Conservation (phyloP, 2,329 filamentous ascomycete genomes). For the Penicillium sp. region DNA sequence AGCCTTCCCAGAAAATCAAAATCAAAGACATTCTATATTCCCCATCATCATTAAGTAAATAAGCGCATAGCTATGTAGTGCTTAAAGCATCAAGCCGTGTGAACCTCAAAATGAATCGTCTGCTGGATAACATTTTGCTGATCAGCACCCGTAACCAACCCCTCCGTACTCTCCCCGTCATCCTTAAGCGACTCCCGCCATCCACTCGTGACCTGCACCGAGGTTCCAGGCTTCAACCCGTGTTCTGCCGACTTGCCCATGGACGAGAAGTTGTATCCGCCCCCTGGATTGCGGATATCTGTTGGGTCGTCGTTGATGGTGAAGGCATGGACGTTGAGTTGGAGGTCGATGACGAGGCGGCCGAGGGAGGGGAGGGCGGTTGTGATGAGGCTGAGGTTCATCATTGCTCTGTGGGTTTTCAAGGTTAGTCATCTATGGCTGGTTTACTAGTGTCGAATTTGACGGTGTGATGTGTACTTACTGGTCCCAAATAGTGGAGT, state of each 20-base stretch:
- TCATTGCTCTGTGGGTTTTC: slow-evolving; percentile 9
- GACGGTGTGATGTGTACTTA: slow-evolving; percentile 2
- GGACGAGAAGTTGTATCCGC: slow-evolving; percentile 8
- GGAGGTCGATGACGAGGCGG: slow-evolving; percentile 18
- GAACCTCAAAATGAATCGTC: slow-evolving; percentile 18
- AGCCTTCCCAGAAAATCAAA: neutral
- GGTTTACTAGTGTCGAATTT: too few species aligned
- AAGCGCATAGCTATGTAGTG: neutral
- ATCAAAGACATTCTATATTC: neutral
- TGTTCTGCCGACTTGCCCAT: slow-evolving; percentile 4
- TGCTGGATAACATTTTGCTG: slow-evolving; percentile 13
- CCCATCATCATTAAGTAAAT: neutral
- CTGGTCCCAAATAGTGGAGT: slow-evolving; percentile 21
- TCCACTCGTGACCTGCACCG: slow-evolving; percentile 9
- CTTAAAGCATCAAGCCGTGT: neutral
- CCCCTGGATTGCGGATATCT: neutral
- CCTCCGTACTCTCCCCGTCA: slow-evolving; percentile 13
- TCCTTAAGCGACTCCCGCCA: slow-evolving; percentile 13
- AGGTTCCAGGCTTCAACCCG: slow-evolving; percentile 1
- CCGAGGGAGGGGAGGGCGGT: slow-evolving; percentile 18
- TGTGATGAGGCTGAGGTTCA: slow-evolving; percentile 20
- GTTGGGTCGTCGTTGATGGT: slow-evolving; percentile 12
- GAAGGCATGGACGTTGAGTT: slow-evolving; percentile 17
- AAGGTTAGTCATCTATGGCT: neutral
- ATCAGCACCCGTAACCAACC: slow-evolving; percentile 4